Evolutionary conservation across 2,329 filamentous ascomycete genomes (phyloP), one percentile per base, ranked within the genome.

Genomic region (Chaetomium sp.): DNA sequence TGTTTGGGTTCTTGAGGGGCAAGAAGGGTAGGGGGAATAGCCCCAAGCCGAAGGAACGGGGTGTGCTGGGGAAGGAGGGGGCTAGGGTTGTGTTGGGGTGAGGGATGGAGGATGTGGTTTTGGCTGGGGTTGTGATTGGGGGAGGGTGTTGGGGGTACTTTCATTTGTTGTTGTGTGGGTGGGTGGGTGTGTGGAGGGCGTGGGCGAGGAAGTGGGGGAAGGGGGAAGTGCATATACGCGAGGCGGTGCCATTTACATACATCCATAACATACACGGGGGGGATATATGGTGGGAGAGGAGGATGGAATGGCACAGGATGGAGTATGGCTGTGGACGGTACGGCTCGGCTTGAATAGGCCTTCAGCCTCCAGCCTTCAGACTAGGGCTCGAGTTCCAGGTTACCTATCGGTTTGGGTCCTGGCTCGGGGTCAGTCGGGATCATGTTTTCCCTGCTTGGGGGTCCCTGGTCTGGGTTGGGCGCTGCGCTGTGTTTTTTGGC

Each of bases 61-160:
- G 95, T 65, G 93, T 99, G 8, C 75, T 99, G 65, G 95, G 95
- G 64, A 98, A 98, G 75, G 93, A 98, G 76, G 95, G 95, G 19
- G 93, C 95, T 12, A 85, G 95, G 75, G 89, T 92, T 69, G 85
- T 94, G 63, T 90, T 94, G 74, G 88, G 86, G 38, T 67, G 10
- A 31, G 13, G 21, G 4, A 4, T 13, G 3, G 21, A 2, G 9
- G 33, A 38, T n/a, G 27, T 29, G 27, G 3, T 6, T 29, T 3
- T 29, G 27, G n/a, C n/a, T n/a, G n/a, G n/a, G n/a, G n/a, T 6
- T 29, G 27, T 29, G 13, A 3, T 7, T 50, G n/a, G 23, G 47
- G 10, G 21, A 49, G 50, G 25, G 50, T 3, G 50, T 53, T 29
- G 27, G 25, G 47, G 21, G 47, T n/a, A 3, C n/a, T 47, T 47